A percentile compares a stretch with the other conserved stretches of the same genome.
These are phyloP conservation scores for Puccinia novopanici DNA, from an alignment of 1,284 basidiomycete species.

Conservation along the genomic window DNA sequence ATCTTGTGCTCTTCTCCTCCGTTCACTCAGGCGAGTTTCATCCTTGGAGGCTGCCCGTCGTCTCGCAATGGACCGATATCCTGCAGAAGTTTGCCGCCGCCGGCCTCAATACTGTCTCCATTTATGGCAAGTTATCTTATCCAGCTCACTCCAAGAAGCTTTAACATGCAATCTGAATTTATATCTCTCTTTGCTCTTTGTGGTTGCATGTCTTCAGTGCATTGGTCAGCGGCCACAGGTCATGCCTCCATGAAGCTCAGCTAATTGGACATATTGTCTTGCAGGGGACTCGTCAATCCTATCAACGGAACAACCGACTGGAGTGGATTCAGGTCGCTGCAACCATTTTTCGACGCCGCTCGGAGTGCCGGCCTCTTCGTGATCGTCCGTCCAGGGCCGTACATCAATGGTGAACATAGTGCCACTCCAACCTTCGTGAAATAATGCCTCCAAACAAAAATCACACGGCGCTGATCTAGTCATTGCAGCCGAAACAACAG, in stretches of 20 bases:
- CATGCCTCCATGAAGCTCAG: neutral
- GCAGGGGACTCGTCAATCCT: conserved; percentile 48
- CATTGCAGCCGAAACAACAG: conserved; percentile 44
- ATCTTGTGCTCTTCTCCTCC: neutral
- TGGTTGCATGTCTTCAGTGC: neutral
- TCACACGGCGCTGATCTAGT: neutral
- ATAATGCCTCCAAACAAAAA: too few species aligned
- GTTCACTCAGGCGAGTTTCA: conserved; percentile 67
- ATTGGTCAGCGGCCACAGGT: neutral
- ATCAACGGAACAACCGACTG: conserved; percentile 42
- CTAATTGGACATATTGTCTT: neutral
- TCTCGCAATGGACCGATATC: conserved; percentile 76
- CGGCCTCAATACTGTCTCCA: conserved; percentile 66
- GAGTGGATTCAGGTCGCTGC: conserved; percentile 40
- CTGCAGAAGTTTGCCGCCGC: conserved; percentile 77
- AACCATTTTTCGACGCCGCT: conserved; percentile 47
- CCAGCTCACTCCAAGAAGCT: neutral
- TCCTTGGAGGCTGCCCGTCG: conserved; percentile 76
- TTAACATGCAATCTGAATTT: neutral
- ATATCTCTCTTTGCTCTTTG: neutral
- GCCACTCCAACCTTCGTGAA: neutral
- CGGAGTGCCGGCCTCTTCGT: conserved; percentile 42
- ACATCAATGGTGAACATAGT: conserved; percentile 36
- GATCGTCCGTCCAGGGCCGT: conserved; percentile 45
- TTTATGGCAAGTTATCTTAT: conserved; percentile 25